Conservation (phyloP, 257 asterid species). For the Nicotiana undulata region DNA sequence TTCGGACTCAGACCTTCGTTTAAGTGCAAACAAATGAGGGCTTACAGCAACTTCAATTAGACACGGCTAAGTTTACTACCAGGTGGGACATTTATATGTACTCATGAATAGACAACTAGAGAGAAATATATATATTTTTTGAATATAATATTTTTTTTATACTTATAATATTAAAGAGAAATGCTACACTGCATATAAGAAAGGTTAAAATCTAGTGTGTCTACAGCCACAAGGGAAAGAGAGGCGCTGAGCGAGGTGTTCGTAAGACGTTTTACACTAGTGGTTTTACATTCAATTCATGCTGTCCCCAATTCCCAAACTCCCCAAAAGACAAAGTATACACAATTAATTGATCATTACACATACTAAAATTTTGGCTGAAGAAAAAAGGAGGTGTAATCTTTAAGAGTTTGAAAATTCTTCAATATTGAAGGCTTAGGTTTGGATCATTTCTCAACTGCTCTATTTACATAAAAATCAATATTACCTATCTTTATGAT, state of each 20-base stretch:
- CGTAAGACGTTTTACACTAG: slow-evolving; percentile 2
- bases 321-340: background rate
- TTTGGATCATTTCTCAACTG: background rate
- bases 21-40: background rate
- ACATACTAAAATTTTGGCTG: background rate
- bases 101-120: too few species aligned
- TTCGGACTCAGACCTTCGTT: background rate
- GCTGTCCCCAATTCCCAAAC: background rate
- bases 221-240: background rate
- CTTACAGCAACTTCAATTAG: too few species aligned
- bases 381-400: background rate
- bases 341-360: background rate
- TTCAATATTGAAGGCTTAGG: background rate
- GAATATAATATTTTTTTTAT: background rate
- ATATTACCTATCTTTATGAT: background rate
- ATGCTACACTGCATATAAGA: background rate
- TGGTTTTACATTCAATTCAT: background rate
- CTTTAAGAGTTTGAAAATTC: background rate
- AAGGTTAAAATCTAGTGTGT: slow-evolving; percentile 1
- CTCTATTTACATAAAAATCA: background rate
- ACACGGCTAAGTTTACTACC: too few species aligned
- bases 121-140: too few species aligned
- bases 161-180: background rate
- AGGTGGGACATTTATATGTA: too few species aligned
- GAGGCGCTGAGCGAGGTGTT: slow-evolving; percentile 1